phyloP scores from a whole-genome alignment of 2,329 filamentous ascomycete genomes.

The Cercospora zeae-maydis region DNA sequence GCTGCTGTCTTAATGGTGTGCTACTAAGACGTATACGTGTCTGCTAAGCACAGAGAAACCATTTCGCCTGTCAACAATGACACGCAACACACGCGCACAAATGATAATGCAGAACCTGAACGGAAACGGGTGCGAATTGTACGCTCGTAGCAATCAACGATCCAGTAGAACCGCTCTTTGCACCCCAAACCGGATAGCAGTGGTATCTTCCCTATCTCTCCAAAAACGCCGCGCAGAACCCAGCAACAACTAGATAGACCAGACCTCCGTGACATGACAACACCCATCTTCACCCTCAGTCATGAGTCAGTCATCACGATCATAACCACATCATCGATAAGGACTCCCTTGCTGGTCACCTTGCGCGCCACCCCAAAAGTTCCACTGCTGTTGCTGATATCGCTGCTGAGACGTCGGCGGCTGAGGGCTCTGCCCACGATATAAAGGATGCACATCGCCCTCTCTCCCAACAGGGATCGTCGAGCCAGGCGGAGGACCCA shows the following conservation, averaged over 20 bases:
- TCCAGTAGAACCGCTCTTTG: no score
- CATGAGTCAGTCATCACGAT: neutral
- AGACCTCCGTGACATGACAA: neutral
- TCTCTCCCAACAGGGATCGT: constrained; percentile 9
- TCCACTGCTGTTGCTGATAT: constrained; percentile 8
- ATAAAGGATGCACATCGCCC: constrained; percentile 20
- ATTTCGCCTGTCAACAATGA: no score
- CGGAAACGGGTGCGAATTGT: no score
- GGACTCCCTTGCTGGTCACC: constrained; percentile 10
- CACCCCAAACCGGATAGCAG: neutral
- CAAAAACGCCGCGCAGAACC: neutral
- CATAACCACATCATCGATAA: constrained; percentile 11
- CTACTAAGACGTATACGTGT: no score
- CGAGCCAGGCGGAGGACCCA: constrained; percentile 18
- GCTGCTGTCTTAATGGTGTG: no score
- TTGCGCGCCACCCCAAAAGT: constrained; percentile 17
- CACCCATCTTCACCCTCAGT: neutral
- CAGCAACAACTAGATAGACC: neutral
- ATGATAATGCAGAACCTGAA: no score
- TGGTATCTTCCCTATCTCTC: neutral
- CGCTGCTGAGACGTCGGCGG: neutral
- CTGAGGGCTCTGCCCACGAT: constrained; percentile 14
- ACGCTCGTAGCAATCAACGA: no score
- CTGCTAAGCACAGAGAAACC: no score
- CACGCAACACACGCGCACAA: no score